Evolutionary conservation across 129 eudicot species (phyloP).

Genomic region (carrot (Daucus carota)): DNA sequence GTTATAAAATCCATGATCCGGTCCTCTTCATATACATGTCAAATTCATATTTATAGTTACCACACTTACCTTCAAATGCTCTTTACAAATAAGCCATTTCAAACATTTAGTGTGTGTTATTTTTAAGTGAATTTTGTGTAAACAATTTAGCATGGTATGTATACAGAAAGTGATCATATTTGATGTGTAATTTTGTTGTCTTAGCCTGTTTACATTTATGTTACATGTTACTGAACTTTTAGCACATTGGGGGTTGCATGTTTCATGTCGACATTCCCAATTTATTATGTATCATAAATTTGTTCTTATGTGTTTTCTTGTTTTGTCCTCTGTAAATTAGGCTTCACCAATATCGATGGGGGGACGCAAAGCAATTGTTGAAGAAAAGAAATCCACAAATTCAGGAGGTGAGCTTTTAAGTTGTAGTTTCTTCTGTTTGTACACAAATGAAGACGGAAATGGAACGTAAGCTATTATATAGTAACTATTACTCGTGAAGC

Average conservation of each 20-base stretch:
- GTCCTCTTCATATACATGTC: neutral
- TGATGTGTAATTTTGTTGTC: neutral
- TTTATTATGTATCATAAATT: neutral
- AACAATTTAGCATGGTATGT: neutral
- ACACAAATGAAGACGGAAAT: neutral
- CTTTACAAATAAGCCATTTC: neutral
- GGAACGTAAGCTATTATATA: neutral
- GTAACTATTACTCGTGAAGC: neutral
- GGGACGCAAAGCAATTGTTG: slow-evolving; percentile 58
- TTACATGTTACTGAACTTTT: neutral
- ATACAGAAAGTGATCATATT: neutral
- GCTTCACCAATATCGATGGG: slow-evolving; percentile 62
- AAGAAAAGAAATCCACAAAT: slow-evolving; percentile 75
- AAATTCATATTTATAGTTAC: neutral
- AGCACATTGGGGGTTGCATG: neutral
- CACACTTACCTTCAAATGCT: neutral
- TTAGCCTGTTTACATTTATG: neutral
- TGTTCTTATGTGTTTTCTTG: neutral
- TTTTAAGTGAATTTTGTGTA: neutral
- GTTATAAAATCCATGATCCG: neutral
- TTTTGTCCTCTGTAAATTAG: slow-evolving; percentile 19
- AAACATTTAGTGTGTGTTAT: neutral
- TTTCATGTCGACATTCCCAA: neutral
- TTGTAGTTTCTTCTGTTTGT: neutral
- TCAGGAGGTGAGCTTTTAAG: slow-evolving; percentile 46